A percentile compares a stretch with the other conserved stretches of the same genome.
These are phyloP conservation scores for Gymnopilus junonius DNA, from an alignment of 768 basidiomycete species.

Conservation along the genomic window DNA sequence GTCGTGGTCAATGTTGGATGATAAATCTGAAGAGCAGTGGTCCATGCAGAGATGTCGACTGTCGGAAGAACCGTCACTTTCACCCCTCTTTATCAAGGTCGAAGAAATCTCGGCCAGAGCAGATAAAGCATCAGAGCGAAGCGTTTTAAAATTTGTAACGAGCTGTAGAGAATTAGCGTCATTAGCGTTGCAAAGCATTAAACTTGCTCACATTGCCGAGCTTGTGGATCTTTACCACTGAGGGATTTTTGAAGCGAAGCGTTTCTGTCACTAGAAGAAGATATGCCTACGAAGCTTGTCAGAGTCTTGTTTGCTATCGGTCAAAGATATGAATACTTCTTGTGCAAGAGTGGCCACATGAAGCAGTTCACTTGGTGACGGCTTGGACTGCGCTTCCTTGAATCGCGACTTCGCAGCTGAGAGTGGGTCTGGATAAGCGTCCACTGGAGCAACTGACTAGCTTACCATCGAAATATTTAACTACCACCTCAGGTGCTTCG, in stretches of 20 bases:
- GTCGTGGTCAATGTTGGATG: constrained; percentile 62
- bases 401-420: constrained; percentile 64
- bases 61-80: constrained; percentile 56
- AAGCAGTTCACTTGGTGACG: constrained; percentile 59
- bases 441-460: neutral
- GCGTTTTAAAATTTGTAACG: constrained; percentile 64
- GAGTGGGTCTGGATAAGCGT: neutral
- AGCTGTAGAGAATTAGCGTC: constrained; percentile 46
- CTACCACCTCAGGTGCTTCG: constrained; percentile 59
- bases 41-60: constrained; percentile 55
- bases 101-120: constrained; percentile 63
- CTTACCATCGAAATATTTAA: constrained; percentile 66
- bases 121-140: constrained; percentile 56
- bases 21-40: constrained; percentile 44
- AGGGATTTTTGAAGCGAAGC: constrained; percentile 70
- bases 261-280: constrained; percentile 73
- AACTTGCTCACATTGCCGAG: constrained; percentile 61
- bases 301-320: constrained; percentile 4
- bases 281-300: constrained; percentile 56
- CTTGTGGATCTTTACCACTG: constrained; percentile 74
- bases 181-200: neutral
- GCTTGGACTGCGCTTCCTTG: constrained; percentile 40
- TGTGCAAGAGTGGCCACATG: constrained; percentile 77
- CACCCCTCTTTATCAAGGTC: constrained; percentile 51
- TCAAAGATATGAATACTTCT: constrained; percentile 51